Conservation (phyloP, 2,329 filamentous ascomycete genomes). For the Botryotinia narcissicola region DNA sequence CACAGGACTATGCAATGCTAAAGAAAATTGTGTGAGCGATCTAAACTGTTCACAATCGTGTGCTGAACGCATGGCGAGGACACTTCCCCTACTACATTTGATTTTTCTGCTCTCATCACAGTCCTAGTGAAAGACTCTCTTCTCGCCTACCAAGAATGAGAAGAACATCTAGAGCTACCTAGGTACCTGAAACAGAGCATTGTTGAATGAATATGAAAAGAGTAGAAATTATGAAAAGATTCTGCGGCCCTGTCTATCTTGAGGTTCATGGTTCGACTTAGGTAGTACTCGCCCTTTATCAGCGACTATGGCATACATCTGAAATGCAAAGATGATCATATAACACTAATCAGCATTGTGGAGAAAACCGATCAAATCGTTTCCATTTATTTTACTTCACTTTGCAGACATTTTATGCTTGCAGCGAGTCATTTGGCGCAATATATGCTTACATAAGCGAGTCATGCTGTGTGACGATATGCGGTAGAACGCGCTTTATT, state of each 20-base stretch:
- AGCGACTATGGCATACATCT: neutral
- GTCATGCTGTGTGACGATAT: conserved; percentile 9
- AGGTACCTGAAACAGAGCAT: neutral
- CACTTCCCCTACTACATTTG: neutral
- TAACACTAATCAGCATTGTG: neutral
- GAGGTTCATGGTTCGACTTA: neutral
- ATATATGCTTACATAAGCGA: neutral
- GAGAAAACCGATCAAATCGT: neutral
- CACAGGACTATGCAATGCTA: neutral
- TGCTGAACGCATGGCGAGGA: neutral
- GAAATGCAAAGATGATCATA: neutral
- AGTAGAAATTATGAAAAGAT: neutral
- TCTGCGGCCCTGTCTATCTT: neutral
- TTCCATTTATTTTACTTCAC: neutral
- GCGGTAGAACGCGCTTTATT: conserved; percentile 1
- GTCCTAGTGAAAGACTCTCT: neutral
- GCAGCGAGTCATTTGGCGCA: neutral
- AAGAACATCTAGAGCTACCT: neutral
- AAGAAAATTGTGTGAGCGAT: neutral
- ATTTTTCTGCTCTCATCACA: neutral
- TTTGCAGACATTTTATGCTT: neutral
- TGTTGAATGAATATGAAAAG: neutral
- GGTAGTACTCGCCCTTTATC: neutral
- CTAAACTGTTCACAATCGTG: neutral
- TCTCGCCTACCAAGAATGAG: no score